Base-by-base conservation (phyloP, 2,329 filamentous ascomycete species). In the Lasiodiplodia sp. region DNA sequence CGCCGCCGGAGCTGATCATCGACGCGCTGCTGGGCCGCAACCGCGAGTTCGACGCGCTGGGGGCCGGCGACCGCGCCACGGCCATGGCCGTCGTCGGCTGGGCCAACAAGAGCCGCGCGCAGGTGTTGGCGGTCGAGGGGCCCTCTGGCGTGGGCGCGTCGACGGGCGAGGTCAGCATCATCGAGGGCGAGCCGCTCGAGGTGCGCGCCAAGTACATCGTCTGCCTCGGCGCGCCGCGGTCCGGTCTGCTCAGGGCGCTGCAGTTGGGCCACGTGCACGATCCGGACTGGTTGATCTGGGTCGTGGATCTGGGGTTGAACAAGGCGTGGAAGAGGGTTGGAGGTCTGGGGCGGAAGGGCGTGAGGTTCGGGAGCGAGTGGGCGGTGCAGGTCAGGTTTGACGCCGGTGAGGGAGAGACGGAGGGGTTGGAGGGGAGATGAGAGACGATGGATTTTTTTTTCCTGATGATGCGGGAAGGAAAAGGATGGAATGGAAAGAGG, bases 1-100 rank as follows among this genome's bases (percentile, higher is more conserved):
- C 89, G 23, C 88, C 88, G 0, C 89, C 93, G 0, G 92, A 94
- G 56, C 84, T 97, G 69, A 93, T 97, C 72, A 88, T 98, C 67
- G 96, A 99, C 77, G 94, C 94, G 1, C 83, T 98, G 14, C 87
- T 99, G 4, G 94, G 94, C 3, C 87, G 96, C 71, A 93, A 96
- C 55, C 89, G 94, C 68, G 91, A 92, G 2, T 97, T 97, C 75
- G 94, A 97, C 72, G 93, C 96, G 73, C 85, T 98, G 34, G 88
- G 93, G 44, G 91, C 90, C 2, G 91, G 91, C 18, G 92, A 97
- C 72, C 93, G 96, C 77, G 90, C 91, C 3, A 91, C 91, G 0
- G 92, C 93, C 0, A 94, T 96, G 75, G 92, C 96, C 76, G 88
- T 97, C 75, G 96, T 97, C 75, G 91, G 94, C 71, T 98, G 94